Evolutionary conservation across 139 green algal species (phyloP), one percentile per base, ranked within the genome.

Genomic region (Trebouxia sp.): DNA sequence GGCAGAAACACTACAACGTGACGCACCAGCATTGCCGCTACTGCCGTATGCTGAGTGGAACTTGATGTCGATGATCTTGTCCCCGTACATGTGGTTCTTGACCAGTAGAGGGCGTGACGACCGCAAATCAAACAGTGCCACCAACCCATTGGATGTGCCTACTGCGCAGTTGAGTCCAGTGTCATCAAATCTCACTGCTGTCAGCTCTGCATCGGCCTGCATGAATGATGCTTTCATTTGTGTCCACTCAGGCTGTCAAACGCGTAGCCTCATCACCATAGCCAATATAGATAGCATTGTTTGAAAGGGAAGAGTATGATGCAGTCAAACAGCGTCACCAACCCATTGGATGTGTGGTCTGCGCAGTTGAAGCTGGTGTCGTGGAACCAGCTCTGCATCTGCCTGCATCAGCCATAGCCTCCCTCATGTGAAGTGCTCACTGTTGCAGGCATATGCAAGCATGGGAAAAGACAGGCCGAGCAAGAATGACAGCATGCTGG

Each of bases 51-150:
- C 55, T 14, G 65, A 47, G 78, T 98, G 94, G 85, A 95, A 99
- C 80, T 98, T 97, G 88, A 99, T 94, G 92, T 98, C 94, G 37
- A 92, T 66, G 56, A 99, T 99, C 32, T 77, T 87, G 6, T 83
- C 80, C 65, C 89, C 94, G 51, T 98, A 98, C 94, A 98, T 97
- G 88, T 99, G 97, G 84, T 99, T 97, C 85, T 98, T 98, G 5
- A 94, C 87, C 1, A 93, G 32, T 74, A 97, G 77, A 15, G 97
- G 95, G 22, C 82, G 56, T 22, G 87, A 87, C 1, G 88, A 92
- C 26, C 94, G 86, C 75, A 98, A 85, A 84, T 98, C 94, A 74
- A 92, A 98, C 72, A 98, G 66, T 24, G 87, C 91, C 38, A 99
- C 96, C 78, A 96, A 42, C 12, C 97, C 97, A 26, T 80, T 89